Base-by-base conservation (phyloP, 2,329 filamentous ascomycete genomes). In the Daldinia sp. region DNA sequence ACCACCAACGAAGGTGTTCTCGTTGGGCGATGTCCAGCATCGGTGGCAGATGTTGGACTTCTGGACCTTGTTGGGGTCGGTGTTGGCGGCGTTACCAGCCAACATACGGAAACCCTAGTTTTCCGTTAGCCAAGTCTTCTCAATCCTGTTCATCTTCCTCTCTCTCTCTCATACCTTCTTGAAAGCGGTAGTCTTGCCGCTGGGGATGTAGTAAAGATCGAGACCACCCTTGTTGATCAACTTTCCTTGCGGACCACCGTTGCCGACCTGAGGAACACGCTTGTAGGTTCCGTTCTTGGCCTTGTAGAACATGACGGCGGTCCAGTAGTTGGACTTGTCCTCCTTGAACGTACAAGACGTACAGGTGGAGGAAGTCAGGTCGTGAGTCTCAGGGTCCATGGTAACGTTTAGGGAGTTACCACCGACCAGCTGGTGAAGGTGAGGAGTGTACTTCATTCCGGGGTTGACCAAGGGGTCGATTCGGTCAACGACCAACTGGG, bases 291-390 rank as follows among this genome's bases (percentile, higher is more conserved):
- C 81, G 76, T 83, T 83, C 75, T 75, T 78, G 61, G 78, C 75
- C 74, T 81, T 79, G 79, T 81, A 83, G 78, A 83, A 83, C 79
- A 83, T 79, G 73, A 82, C 80, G 64, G 81, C 80, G 23, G 81
- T 83, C 81, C 82, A 83, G 79, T 83, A 83, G 80, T 83, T 83
- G 76, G 80, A 82, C 73, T 79, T 78, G 74, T 83, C 81, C 73
- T 83, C 78, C 65, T 74, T 75, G 75, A 83, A 83, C 46, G 74
- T 81, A 77, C 82, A 83, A 23, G 81, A 82, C 7, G 81, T 83
- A 77, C 81, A 82, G 37, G 78, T 81, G 10, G 81, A 83, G 46
- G 71, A 39, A 9, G 79, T 72, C 23, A 79, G 75, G 60, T 82
- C 80, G 72, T 81, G 77, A 3, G 65, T 73, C 20, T 63, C 70